Conservation (phyloP, 805 yeast species). For the Candida odintsovae region DNA sequence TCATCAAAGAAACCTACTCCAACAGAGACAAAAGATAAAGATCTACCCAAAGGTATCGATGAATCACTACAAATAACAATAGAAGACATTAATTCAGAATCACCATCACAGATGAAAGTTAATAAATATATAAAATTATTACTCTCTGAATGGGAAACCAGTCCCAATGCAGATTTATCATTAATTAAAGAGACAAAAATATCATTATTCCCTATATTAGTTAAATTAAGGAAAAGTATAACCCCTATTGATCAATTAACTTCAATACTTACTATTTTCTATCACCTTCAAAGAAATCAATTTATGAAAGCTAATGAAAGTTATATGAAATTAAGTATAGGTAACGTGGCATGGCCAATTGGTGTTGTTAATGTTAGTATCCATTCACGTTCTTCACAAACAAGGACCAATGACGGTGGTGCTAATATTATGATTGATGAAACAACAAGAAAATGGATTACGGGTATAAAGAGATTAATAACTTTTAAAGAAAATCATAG, state of each 20-base stretch:
- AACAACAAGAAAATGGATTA: slow-evolving; percentile 67
- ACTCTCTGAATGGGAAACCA: slow-evolving; percentile 33
- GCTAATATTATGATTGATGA: slow-evolving; percentile 82
- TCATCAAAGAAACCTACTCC: background rate
- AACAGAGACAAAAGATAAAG: background rate
- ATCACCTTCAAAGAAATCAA: slow-evolving; percentile 51
- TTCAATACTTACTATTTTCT: slow-evolving; percentile 53
- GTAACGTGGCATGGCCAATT: slow-evolving; percentile 90
- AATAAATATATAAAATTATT: slow-evolving; percentile 26
- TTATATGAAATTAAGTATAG: slow-evolving; percentile 72
- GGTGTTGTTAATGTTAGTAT: slow-evolving; percentile 78
- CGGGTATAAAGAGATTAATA: slow-evolving; percentile 67
- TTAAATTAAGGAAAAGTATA: slow-evolving; percentile 41
- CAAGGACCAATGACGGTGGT: slow-evolving; percentile 47
- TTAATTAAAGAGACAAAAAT: slow-evolving; percentile 41
- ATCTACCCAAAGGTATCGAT: slow-evolving; percentile 3
- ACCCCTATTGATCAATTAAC: slow-evolving; percentile 38
- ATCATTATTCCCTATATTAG: slow-evolving; percentile 46
- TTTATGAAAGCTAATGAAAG: slow-evolving; percentile 54
- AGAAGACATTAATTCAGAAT: slow-evolving; percentile 11
- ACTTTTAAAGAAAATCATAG: slow-evolving; percentile 32
- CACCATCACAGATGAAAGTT: slow-evolving; percentile 15
- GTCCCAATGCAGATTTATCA: slow-evolving; percentile 14
- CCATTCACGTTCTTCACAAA: slow-evolving; percentile 64
- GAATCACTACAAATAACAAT: slow-evolving; percentile 12